Conservation (phyloP, 305 asterid genomes). For the Fraxinus platypoda region DNA sequence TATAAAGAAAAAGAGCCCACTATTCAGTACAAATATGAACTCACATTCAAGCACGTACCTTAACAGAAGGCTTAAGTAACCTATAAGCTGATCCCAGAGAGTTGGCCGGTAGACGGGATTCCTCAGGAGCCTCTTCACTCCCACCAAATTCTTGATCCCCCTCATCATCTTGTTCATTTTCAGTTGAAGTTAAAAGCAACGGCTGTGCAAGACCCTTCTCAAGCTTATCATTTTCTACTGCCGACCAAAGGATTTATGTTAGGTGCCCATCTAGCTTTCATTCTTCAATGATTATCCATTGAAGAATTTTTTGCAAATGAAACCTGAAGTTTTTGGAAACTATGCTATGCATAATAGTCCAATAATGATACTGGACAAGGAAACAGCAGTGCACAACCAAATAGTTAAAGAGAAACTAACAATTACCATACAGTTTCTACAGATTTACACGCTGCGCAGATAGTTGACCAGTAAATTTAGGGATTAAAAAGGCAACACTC, state of each 20-base stretch:
- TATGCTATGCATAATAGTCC: not conserved
- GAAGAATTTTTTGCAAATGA: not conserved
- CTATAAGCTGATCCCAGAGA: constrained; percentile 78
- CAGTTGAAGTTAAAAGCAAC: constrained; percentile 53
- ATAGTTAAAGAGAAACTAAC: not conserved
- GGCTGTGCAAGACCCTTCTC: constrained; percentile 86
- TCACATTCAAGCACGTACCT: constrained; percentile 48
- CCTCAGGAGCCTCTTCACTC: constrained; percentile 84
- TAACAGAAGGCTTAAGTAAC: constrained; percentile 90
- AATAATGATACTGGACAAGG: not conserved
- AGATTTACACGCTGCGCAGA: not conserved
- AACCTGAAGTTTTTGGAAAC: not conserved
- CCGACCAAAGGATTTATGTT: constrained; percentile 19
- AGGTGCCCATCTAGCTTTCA: constrained; percentile 12
- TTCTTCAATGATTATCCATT: not conserved
- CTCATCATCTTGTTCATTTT: constrained; percentile 59
- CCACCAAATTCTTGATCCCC: constrained; percentile 71
- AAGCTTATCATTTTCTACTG: constrained; percentile 57
- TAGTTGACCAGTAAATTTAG: not conserved
- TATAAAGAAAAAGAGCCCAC: not conserved
- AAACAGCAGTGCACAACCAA: not conserved
- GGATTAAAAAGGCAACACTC: not conserved
- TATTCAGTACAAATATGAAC: constrained; percentile 9
- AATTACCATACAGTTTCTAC: not conserved
- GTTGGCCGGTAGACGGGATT: constrained; percentile 74